phyloP scores from a whole-genome alignment of 371 early-diverging fungal genomes.

The Actinomucor elegans region DNA sequence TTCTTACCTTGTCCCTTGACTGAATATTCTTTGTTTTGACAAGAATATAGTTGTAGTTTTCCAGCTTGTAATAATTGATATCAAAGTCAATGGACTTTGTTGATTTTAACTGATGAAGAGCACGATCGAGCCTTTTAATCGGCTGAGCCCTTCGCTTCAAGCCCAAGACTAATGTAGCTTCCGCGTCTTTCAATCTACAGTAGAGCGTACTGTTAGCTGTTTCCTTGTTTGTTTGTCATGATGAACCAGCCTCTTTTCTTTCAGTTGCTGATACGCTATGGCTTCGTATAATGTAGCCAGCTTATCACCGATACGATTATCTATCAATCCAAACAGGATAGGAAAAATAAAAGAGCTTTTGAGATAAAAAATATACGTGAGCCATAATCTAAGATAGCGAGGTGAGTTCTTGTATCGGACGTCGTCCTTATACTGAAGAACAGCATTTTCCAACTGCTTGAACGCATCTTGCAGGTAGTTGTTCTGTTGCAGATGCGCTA shows the following conservation, averaged over 20 bases:
- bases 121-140: constrained; percentile 9
- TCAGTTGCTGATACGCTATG: constrained; percentile 16
- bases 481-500: background rate
- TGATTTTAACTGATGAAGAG: background rate
- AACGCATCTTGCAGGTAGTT: too few relatives aligned
- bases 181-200: constrained; percentile 16
- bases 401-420: constrained; percentile 11
- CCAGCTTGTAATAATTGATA: background rate
- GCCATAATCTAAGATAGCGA: constrained; percentile 34
- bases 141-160: constrained; percentile 25
- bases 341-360: constrained; percentile 4
- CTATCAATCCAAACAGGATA: constrained; percentile 22
- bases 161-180: constrained; percentile 18
- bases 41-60: too few relatives aligned
- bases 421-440: constrained; percentile 5
- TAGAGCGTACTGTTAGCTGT: background rate
- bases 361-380: constrained; percentile 26
- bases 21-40: too few relatives aligned
- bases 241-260: constrained; percentile 1
- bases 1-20: too few relatives aligned
- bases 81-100: constrained; percentile 2
- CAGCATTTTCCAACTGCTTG: background rate
- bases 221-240: background rate
- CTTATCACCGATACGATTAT: constrained; percentile 29
- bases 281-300: constrained; percentile 29